Evolutionary conservation across 2,329 filamentous ascomycete genomes (phyloP).

Genomic region (Trichoderma afroharzianum): DNA sequence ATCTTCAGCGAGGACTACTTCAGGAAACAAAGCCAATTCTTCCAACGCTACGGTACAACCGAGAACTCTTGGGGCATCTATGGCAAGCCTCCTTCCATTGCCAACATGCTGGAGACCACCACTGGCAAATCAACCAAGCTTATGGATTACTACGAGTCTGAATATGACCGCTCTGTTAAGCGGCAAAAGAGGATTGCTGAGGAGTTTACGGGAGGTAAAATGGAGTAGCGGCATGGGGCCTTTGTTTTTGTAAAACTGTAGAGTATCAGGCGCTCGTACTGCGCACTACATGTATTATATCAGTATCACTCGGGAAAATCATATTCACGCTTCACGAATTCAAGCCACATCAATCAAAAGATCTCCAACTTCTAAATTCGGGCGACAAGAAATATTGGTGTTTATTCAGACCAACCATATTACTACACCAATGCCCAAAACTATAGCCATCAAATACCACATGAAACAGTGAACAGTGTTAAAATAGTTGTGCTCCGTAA

Average conservation of each 20-base stretch:
- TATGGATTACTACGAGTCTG: constrained; percentile 36
- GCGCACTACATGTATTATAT: constrained; percentile 24
- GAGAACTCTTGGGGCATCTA: constrained; percentile 52
- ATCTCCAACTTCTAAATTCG: neutral
- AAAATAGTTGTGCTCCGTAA: neutral
- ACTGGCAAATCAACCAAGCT: constrained; percentile 35
- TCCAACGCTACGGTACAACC: constrained; percentile 32
- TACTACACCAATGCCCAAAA: neutral
- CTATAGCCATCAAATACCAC: neutral
- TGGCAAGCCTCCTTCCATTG: constrained; percentile 44
- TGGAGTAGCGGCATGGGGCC: constrained; percentile 36
- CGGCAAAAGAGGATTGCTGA: constrained; percentile 56
- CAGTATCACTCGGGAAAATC: neutral
- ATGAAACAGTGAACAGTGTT: neutral
- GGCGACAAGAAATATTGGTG: neutral
- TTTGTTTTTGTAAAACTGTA: constrained; percentile 21
- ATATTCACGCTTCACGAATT: constrained; percentile 9
- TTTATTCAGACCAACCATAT: neutral
- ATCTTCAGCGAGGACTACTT: constrained; percentile 68
- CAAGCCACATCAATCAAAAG: neutral
- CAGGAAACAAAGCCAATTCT: constrained; percentile 33
- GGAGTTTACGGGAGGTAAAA: constrained; percentile 57
- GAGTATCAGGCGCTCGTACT: constrained; percentile 21
- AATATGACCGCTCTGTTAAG: constrained; percentile 44
- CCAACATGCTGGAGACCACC: constrained; percentile 41